These are phyloP conservation scores for Fusarium hainanense DNA, from an alignment of 2,329 filamentous ascomycete genomes.

Conservation along the genomic window DNA sequence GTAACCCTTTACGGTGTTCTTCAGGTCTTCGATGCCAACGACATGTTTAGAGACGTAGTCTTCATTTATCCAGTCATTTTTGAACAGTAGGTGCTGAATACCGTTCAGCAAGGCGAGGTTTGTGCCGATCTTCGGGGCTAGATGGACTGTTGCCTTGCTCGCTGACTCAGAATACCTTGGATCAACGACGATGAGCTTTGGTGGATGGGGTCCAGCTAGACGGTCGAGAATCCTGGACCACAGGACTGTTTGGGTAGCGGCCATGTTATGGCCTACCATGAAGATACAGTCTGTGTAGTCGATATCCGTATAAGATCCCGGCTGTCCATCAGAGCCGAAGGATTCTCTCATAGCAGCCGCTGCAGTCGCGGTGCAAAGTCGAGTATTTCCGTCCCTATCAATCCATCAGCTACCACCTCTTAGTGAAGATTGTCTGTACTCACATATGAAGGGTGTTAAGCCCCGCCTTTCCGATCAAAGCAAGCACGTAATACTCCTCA, in stretches of 20 bases:
- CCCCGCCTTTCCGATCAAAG: neutral
- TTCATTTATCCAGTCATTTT: neutral
- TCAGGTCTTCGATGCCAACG: neutral
- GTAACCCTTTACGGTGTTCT: neutral
- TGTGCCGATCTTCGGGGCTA: neutral
- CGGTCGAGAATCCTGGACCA: neutral
- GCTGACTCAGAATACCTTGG: neutral
- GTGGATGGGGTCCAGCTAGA: neutral
- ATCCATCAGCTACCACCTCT: neutral
- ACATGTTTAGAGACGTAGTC: neutral
- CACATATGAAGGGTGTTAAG: neutral
- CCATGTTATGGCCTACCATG: neutral
- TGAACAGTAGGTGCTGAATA: neutral
- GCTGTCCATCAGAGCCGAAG: neutral
- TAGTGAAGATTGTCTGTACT: neutral
- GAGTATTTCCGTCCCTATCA: neutral
- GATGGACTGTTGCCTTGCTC: neutral
- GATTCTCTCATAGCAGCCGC: slow-evolving; percentile 2
- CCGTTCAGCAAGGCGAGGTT: neutral
- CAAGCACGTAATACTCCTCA: neutral
- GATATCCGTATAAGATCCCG: neutral
- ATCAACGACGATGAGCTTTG: neutral
- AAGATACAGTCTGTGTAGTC: neutral
- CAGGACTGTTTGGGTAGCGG: neutral
- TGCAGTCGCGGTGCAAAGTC: neutral